Base-by-base conservation (phyloP, 169 alveolate genomes). In the Theileria equi region DNA sequence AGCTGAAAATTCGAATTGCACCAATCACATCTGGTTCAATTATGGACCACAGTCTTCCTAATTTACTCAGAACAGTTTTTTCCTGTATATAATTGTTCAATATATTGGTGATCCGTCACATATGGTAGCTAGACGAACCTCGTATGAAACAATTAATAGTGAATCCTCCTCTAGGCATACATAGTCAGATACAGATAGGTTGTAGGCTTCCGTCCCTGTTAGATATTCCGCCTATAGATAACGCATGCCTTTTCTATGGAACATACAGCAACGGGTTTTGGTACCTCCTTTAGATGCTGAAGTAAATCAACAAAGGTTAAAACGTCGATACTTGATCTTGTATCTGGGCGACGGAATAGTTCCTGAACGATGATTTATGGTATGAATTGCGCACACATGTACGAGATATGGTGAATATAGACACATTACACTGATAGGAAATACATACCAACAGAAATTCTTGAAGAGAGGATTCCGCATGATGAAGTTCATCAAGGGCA, bases 1-100 rank as follows among this genome's bases (percentile, higher is more conserved):
- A 67, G 16, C 74, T 49, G 60, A 67, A 84, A 8, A 86, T 43
- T 23, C 79, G 77, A 6, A 86, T 62, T 13, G 69, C 80, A 29
- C 92, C 92, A 28, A 86, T 44, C n/a, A 59, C 57, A 19, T 86
- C 92, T 44, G 79, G 89, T 44, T 86, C 92, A 19, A 86, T 81
- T 3, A 86, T 54, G 0, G 92, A 81, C 92, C 92, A 86, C 59
- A 86, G 54, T 53, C 83, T 77, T 23, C 92, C 92, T 32, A 86
- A 26, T 44, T 81, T 86, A 68, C 90, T 76, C 32, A 86, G 38
- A 34, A 69, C 74, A 7, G 90, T 86, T 61, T 86, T 80, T 40
- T 86, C 92, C 71, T 86, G 77, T 50, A 64, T 6, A 60, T 58
- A 7, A 52, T 13, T n/a, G 52, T 52, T n/a, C n/a, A n/a, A 21